Percentiles rank a stretch among this genome's conserved stretches.
These are phyloP conservation scores for Guyanaporus albipodus DNA, from an alignment of 768 basidiomycete genomes.

Conservation along the genomic window DNA sequence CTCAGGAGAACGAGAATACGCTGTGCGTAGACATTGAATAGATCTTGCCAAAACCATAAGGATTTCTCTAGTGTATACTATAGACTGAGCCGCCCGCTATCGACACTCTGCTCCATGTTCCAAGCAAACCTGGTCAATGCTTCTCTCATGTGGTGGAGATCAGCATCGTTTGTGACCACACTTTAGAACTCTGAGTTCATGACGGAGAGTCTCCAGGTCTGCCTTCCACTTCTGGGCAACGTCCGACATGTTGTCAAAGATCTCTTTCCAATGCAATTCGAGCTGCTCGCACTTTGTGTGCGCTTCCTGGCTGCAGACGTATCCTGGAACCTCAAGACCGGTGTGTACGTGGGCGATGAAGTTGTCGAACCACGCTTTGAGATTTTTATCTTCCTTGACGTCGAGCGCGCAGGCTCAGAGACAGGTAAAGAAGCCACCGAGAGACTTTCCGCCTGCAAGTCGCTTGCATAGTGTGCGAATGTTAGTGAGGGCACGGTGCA, in stretches of 20 bases:
- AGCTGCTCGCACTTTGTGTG: constrained; percentile 41
- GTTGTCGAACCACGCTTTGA: constrained; percentile 54
- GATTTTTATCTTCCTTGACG: constrained; percentile 48
- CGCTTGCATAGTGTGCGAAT: constrained; percentile 47
- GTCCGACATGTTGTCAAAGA: constrained; percentile 44
- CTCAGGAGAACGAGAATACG: constrained; percentile 48
- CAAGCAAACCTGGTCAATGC: constrained; percentile 48
- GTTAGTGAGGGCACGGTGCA: constrained; percentile 46
- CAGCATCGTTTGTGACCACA: constrained; percentile 46
- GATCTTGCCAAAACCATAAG: constrained; percentile 77
- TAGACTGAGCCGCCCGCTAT: constrained; percentile 38
- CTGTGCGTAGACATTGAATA: constrained; percentile 78
- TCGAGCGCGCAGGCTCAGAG: constrained; percentile 43
- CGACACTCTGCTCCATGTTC: constrained; percentile 45
- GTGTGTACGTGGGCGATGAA: constrained; percentile 44
- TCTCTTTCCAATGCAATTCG: constrained; percentile 44
- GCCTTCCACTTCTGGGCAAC: constrained; percentile 48
- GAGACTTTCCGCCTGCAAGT: constrained; percentile 43
- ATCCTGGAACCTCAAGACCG: constrained; percentile 49
- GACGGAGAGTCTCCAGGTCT: constrained; percentile 44
- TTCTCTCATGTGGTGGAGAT: constrained; percentile 42
- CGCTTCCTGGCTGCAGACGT: constrained; percentile 48
- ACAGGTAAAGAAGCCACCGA: constrained; percentile 45
- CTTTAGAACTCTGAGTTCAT: constrained; percentile 44
- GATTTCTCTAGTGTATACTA: constrained; percentile 56